Evolutionary conservation across 2,329 filamentous ascomycete species (phyloP), one percentile per base, ranked within the genome.

Genomic region (Fusarium ramigenum): DNA sequence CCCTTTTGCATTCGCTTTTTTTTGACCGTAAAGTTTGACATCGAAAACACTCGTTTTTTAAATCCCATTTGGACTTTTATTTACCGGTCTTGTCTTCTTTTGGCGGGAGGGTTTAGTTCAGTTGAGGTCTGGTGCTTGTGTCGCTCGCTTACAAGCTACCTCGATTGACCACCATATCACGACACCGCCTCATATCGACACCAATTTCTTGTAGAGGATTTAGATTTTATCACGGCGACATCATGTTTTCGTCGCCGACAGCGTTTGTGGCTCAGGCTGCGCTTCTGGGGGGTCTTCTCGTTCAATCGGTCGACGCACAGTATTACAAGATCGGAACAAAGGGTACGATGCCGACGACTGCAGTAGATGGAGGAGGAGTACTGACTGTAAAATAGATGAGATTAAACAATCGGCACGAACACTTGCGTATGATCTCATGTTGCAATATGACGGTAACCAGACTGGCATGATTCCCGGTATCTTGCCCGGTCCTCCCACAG

Each of bases 381-480:
- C 44, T 58, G 5, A 64, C 25, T 0, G 1, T 8, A 1, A 10
- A 28, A 6, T 44, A 88, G 87, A 80, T 6, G 84, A 85, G 15
- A 87, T 88, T 70, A 84, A 83, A 49, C 57, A 80, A 7, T 83
- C 85, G 0, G 85, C 87, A n/a, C 78, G 81, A 46, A 82, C 81
- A 16, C 83, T 89, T 23, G 87, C 87, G 18, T 82, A 85, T 77
- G 86, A 89, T 61, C 80, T 88, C 21, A 85, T 88, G 79, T 75
- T 82, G 19, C 85, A 85, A 75, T 89, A 89, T 79, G 80, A 84
- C 42, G 87, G 87, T 64, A 87, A 88, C 73, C 75, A 83, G 65
- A 81, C 85, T 2, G 87, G 88, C 60, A 81, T 84, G 77, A 87
- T 85, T 21, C 88, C 88, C 12, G 88, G 88, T 39, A 89, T 89